A percentile compares a stretch with the other conserved stretches of the same genome.
Evolutionary conservation across 305 asterid genomes (phyloP).

Genomic region (Fraxinus latifolia): DNA sequence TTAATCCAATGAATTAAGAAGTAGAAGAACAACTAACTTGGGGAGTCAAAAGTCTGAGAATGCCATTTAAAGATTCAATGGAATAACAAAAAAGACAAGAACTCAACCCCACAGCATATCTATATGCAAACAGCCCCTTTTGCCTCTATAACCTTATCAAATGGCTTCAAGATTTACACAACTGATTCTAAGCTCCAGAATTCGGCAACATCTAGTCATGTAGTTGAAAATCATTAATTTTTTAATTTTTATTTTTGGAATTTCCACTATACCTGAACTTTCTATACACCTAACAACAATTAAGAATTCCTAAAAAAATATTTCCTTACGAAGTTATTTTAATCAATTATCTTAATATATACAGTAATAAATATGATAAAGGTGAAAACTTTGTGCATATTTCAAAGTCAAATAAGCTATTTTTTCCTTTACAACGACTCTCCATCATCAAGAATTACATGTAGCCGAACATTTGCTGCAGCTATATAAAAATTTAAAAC

Average conservation of each 20-base stretch:
- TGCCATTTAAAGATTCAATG: constrained; percentile 10
- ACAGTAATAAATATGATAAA: neutral
- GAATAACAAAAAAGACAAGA: neutral
- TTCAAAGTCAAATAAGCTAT: neutral
- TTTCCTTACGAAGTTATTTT: neutral
- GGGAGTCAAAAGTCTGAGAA: constrained; percentile 8
- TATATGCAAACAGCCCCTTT: neutral
- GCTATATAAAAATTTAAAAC: neutral
- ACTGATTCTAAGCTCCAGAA: neutral
- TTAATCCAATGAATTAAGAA: constrained; percentile 8
- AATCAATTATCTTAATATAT: neutral
- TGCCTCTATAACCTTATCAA: neutral
- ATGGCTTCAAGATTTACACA: neutral
- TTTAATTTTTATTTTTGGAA: neutral
- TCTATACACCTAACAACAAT: neutral
- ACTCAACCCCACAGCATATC: neutral
- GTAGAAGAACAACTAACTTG: neutral
- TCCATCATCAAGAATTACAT: neutral
- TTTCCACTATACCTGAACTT: neutral
- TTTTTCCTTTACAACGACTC: neutral
- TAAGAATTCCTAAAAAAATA: neutral
- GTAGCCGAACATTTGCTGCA: neutral
- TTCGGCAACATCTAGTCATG: neutral
- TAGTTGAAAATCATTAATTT: neutral
- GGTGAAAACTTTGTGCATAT: neutral